Percentiles rank a stretch among this genome's conserved stretches.
Conservation (phyloP, 2,329 filamentous ascomycete genomes). For the Hypoxylon rubiginosum region DNA sequence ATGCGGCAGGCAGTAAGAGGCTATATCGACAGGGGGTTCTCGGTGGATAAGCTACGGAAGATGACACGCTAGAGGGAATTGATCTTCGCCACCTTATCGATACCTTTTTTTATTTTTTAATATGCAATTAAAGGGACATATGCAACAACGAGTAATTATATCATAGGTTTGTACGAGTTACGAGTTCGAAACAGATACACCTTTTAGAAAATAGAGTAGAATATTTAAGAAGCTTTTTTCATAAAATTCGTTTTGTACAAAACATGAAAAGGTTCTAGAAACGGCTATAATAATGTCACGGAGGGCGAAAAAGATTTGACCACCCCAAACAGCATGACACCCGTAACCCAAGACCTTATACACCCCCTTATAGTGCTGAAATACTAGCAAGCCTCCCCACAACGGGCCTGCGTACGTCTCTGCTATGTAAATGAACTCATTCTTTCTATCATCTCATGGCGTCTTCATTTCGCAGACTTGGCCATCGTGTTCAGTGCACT, state of each 20-base stretch:
- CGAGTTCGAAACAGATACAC: neutral
- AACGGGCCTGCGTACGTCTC: conserved; percentile 48
- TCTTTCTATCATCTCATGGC: conserved; percentile 6
- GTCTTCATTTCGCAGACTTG: conserved; percentile 66
- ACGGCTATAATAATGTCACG: conserved; percentile 48
- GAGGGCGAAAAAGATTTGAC: conserved; percentile 43
- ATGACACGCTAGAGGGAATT: conserved; percentile 36
- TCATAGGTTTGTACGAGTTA: neutral
- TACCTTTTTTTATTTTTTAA: conserved; percentile 14
- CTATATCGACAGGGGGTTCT: conserved; percentile 22
- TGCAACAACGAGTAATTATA: neutral
- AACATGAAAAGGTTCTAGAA: conserved; percentile 47
- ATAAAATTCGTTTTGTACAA: conserved; percentile 56
- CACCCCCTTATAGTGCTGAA: conserved; percentile 45
- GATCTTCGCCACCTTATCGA: conserved; percentile 27
- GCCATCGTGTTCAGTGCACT: conserved; percentile 99
- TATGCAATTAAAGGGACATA: neutral
- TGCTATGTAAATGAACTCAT: conserved; percentile 40
- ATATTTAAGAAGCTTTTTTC: conserved; percentile 43
- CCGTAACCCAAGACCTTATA: conserved; percentile 51
- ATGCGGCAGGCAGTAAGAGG: conserved; percentile 13
- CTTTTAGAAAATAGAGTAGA: neutral
- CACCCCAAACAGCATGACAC: conserved; percentile 50
- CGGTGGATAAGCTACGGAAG: conserved; percentile 24
- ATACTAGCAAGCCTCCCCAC: conserved; percentile 53